Percentiles rank a stretch among this genome's conserved stretches.
Evolutionary conservation across 306 rosid genomes (phyloP).

Genomic region (Trifolium dubium): DNA sequence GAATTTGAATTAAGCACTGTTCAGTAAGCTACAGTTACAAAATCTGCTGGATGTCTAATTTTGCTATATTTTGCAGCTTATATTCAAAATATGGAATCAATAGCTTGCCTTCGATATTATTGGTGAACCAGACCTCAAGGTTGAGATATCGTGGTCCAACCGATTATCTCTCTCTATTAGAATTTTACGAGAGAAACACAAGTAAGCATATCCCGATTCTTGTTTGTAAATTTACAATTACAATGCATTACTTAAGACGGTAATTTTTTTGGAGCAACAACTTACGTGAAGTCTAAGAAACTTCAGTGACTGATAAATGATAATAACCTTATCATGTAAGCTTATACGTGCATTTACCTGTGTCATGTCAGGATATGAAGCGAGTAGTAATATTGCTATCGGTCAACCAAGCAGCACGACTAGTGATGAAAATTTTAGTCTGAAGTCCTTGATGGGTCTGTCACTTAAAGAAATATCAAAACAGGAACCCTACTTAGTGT

Average conservation of each 20-base stretch:
- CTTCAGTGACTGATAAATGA: slow-evolving; percentile 12
- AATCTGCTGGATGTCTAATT: slow-evolving; percentile 7
- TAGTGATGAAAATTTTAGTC: slow-evolving; percentile 38
- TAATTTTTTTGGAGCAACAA: neutral
- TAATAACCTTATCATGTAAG: slow-evolving; percentile 13
- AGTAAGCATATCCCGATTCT: slow-evolving; percentile 50
- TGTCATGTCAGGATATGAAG: slow-evolving; percentile 59
- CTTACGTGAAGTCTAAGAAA: neutral
- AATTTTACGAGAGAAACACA: slow-evolving; percentile 65
- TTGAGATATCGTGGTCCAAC: slow-evolving; percentile 66
- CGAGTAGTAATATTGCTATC: slow-evolving; percentile 44
- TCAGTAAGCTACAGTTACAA: neutral
- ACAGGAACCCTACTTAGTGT: slow-evolving; percentile 63
- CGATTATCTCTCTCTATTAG: slow-evolving; percentile 51
- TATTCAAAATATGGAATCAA: slow-evolving; percentile 77
- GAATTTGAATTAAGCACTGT: neutral
- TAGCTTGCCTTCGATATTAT: slow-evolving; percentile 74
- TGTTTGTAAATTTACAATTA: slow-evolving; percentile 10
- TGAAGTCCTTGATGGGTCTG: slow-evolving; percentile 41
- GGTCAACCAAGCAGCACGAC: slow-evolving; percentile 37
- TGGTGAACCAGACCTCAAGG: slow-evolving; percentile 71
- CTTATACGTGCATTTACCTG: slow-evolving; percentile 11
- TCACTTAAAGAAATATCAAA: slow-evolving; percentile 47
- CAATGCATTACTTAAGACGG: neutral
- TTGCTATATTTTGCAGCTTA: slow-evolving; percentile 54